phyloP scores from a whole-genome alignment of 2,329 filamentous ascomycete genomes.

The Sphaerulina vaccinii region DNA sequence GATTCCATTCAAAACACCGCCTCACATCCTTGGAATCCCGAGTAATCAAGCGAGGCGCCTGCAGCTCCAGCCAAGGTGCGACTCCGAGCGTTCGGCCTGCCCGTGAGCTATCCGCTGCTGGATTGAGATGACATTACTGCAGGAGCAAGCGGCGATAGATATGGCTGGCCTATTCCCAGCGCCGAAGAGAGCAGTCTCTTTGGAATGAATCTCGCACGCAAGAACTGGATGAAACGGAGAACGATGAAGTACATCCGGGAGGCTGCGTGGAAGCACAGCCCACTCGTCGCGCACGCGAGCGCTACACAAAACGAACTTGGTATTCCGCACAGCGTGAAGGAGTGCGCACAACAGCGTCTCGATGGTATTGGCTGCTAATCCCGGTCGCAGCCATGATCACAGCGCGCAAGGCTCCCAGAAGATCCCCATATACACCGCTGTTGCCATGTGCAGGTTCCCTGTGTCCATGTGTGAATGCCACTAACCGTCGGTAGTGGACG shows the following conservation, averaged over 20 bases:
- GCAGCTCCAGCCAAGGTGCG: neutral
- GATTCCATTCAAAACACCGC: neutral
- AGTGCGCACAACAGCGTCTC: neutral
- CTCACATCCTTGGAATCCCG: neutral
- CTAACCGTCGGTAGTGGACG: neutral
- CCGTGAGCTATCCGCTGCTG: neutral
- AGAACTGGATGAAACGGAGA: neutral
- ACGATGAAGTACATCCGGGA: neutral
- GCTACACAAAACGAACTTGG: neutral
- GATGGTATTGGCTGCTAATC: neutral
- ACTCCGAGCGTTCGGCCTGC: neutral
- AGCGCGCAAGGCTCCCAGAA: neutral
- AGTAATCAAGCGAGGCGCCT: neutral
- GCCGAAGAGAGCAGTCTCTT: neutral
- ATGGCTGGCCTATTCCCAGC: neutral
- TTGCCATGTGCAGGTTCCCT: neutral
- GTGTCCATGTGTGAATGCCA: neutral
- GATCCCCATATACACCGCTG: neutral
- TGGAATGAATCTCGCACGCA: neutral
- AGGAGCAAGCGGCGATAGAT: neutral
- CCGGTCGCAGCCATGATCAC: neutral
- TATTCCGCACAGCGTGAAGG: neutral
- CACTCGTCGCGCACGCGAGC: neutral
- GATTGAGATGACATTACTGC: neutral
- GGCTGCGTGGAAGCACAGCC: neutral